Evolutionary conservation across 495 filamentous ascomycete species (phyloP).

Genomic region (Aspergillus diversus): DNA sequence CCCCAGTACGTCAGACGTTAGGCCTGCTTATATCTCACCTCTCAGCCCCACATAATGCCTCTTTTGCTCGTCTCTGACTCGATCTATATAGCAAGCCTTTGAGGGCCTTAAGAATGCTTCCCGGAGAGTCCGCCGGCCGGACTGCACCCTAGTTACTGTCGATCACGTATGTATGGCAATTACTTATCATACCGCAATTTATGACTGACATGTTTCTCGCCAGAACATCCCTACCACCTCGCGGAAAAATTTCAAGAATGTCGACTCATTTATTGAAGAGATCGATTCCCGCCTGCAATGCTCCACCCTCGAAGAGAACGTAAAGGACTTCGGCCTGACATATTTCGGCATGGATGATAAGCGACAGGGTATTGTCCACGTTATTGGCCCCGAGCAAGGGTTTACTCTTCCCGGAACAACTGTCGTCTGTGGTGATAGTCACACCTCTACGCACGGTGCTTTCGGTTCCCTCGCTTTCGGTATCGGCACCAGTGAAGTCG

Average conservation of each 20-base stretch:
- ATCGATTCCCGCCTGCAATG: conserved; percentile 92
- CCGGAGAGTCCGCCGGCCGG: conserved; percentile 85
- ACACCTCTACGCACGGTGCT: conserved; percentile 96
- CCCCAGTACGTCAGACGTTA: conserved; percentile 51
- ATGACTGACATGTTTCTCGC: conserved; percentile 20
- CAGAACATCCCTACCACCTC: conserved; percentile 92
- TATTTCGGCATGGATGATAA: conserved; percentile 98
- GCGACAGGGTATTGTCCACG: conserved; percentile 96
- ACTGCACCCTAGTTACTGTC: conserved; percentile 94
- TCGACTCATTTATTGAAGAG: conserved; percentile 85
- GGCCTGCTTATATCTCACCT: too few relatives aligned
- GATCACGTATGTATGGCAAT: conserved; percentile 77
- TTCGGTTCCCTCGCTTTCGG: conserved; percentile 96
- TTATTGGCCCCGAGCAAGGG: conserved; percentile 98
- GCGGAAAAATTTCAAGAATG: conserved; percentile 85
- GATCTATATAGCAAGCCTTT: conserved; percentile 77
- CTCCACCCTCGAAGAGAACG: conserved; percentile 93
- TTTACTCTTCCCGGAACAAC: conserved; percentile 98
- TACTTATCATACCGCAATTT: background rate
- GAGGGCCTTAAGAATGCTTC: conserved; percentile 89
- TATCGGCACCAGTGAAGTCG: conserved; percentile 97
- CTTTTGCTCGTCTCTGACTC: background rate
- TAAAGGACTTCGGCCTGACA: conserved; percentile 93
- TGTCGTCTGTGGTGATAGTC: conserved; percentile 95
- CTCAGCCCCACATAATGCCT: too few relatives aligned